Percentiles rank a stretch among this genome's conserved stretches.
Evolutionary conservation across 257 asterid species (phyloP).

Genomic region (Ophiorrhiza pumila): DNA sequence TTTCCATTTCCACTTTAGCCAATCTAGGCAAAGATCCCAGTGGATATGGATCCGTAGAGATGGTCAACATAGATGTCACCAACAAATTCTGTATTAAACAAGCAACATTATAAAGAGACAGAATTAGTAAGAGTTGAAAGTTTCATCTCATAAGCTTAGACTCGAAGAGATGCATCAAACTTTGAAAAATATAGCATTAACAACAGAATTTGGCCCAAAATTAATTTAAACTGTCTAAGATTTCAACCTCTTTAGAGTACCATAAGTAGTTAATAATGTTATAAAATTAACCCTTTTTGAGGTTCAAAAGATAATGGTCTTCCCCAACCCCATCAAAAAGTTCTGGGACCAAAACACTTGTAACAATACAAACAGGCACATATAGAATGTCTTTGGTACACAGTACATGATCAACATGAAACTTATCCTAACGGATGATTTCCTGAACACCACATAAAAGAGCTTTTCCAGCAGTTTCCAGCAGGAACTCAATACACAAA

Average conservation of each 20-base stretch:
- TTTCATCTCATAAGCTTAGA: background rate
- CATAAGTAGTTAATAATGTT: background rate
- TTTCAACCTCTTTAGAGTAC: background rate
- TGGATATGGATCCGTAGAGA: conserved; percentile 42
- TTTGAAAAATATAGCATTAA: background rate
- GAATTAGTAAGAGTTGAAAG: background rate
- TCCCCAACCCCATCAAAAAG: background rate
- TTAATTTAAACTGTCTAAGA: background rate
- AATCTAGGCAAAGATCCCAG: conserved; percentile 32
- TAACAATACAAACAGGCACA: background rate
- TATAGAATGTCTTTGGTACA: background rate
- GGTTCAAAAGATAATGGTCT: background rate
- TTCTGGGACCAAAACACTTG: background rate
- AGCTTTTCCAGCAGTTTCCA: too few species aligned
- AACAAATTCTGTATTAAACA: conserved; percentile 54
- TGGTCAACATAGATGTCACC: conserved; percentile 65
- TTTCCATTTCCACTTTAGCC: conserved; percentile 38
- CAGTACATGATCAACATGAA: background rate
- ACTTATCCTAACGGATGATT: background rate
- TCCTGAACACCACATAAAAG: too few species aligned
- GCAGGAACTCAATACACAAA: background rate
- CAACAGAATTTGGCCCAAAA: background rate
- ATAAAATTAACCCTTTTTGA: background rate
- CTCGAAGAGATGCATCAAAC: background rate
- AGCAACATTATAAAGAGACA: too few species aligned